These are phyloP conservation scores for Zygoascus bituminiphila DNA, from an alignment of 805 yeast genomes.

Conservation along the genomic window DNA sequence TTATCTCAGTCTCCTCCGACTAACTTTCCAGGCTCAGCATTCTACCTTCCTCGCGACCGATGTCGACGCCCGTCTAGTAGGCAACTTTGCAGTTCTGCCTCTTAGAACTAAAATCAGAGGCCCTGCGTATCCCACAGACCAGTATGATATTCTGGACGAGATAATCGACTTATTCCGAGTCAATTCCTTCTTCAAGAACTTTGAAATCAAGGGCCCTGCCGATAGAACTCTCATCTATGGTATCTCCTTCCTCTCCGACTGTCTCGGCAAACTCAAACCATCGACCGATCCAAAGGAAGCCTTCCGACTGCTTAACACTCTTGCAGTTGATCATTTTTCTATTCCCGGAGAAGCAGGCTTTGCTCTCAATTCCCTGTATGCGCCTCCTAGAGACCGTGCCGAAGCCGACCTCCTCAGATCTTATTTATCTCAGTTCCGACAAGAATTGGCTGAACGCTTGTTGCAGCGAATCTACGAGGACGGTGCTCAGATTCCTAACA, in stretches of 20 bases:
- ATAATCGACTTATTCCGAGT: constrained; percentile 86
- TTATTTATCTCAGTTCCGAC: constrained; percentile 88
- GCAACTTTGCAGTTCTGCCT: constrained; percentile 77
- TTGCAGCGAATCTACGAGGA: constrained; percentile 56
- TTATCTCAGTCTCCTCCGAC: not conserved
- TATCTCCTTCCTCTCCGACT: constrained; percentile 78
- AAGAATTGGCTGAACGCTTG: constrained; percentile 79
- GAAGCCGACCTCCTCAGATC: constrained; percentile 74
- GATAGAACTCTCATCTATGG: constrained; percentile 93
- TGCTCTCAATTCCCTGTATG: constrained; percentile 75
- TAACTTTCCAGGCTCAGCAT: constrained; percentile 27
- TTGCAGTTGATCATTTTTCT: constrained; percentile 79
- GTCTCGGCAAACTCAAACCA: constrained; percentile 54
- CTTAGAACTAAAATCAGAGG: constrained; percentile 79
- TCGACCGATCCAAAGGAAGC: constrained; percentile 39
- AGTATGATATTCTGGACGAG: constrained; percentile 90
- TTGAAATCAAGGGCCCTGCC: constrained; percentile 92
- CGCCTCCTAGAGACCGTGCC: constrained; percentile 62
- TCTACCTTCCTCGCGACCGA: constrained; percentile 28
- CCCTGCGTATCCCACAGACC: constrained; percentile 73
- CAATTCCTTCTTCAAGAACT: constrained; percentile 91
- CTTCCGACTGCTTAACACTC: constrained; percentile 54
- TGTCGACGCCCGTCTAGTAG: constrained; percentile 37
- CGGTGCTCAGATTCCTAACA: constrained; percentile 64
- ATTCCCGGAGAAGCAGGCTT: constrained; percentile 95